Evolutionary conservation across 2,329 filamentous ascomycete genomes (phyloP).

Genomic region (Pseudogymnoascus sp.): DNA sequence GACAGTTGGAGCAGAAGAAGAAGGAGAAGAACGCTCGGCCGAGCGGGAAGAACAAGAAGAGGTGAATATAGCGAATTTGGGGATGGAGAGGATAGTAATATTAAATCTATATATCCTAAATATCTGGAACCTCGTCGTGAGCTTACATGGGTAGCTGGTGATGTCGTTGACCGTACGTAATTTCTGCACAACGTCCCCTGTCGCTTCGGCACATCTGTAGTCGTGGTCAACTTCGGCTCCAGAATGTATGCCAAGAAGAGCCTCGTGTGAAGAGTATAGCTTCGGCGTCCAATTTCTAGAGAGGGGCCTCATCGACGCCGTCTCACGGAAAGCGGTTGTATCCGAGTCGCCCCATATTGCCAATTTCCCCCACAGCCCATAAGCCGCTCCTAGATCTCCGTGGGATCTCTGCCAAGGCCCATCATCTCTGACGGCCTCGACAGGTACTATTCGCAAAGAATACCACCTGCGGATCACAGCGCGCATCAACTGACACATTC

Average conservation of each 20-base stretch:
- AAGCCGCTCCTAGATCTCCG: background rate
- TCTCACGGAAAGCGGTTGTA: background rate
- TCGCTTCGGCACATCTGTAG: background rate
- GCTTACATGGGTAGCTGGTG: background rate
- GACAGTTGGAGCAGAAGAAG: constrained; percentile 67
- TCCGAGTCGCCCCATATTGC: background rate
- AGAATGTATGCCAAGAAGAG: background rate
- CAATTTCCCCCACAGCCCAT: background rate
- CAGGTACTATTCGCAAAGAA: background rate
- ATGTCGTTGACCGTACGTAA: background rate
- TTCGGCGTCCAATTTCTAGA: background rate
- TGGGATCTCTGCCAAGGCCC: background rate
- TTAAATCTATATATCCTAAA: background rate
- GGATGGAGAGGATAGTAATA: background rate
- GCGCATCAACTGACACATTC: background rate
- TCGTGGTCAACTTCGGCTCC: background rate
- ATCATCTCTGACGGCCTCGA: background rate
- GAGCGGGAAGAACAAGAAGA: constrained; percentile 42
- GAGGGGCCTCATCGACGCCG: background rate
- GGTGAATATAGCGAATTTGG: background rate
- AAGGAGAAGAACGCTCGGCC: constrained; percentile 86
- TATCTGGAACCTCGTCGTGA: background rate
- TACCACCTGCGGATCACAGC: background rate
- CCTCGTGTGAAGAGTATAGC: background rate
- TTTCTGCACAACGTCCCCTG: background rate